These are phyloP conservation scores for Stenogyne calaminthoides DNA, from an alignment of 305 asterid species.

Conservation along the genomic window DNA sequence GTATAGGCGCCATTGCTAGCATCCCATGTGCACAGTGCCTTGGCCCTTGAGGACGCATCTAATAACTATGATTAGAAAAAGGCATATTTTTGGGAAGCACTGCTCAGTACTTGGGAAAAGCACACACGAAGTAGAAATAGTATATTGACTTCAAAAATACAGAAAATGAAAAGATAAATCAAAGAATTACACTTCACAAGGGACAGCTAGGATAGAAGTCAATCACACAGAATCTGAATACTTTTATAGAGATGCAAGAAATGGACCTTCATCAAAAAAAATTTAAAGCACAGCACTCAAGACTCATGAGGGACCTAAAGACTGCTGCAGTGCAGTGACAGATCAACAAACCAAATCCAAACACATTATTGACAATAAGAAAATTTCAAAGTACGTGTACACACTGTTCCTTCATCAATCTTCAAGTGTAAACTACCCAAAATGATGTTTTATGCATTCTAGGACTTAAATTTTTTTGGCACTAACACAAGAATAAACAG, in stretches of 20 bases:
- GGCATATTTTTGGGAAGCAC: background rate
- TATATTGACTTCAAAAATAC: background rate
- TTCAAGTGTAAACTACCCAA: background rate
- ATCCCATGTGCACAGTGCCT: background rate
- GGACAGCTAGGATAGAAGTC: background rate
- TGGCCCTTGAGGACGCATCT: background rate
- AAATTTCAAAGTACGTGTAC: background rate
- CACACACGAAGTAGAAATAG: background rate
- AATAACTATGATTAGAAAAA: background rate
- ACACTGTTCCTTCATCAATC: background rate
- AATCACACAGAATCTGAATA: background rate
- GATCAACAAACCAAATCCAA: constrained; percentile 18
- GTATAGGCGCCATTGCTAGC: background rate
- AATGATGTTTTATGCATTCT: background rate
- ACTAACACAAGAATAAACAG: background rate
- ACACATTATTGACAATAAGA: constrained; percentile 2
- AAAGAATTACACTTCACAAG: background rate
- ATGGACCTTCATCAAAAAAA: background rate
- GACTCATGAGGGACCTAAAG: background rate
- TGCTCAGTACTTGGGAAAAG: background rate
- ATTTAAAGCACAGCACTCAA: background rate
- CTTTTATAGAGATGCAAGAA: background rate
- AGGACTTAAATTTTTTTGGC: background rate
- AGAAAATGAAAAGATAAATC: background rate
- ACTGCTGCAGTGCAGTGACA: background rate